Evolutionary conservation across 2,329 filamentous ascomycete genomes (phyloP), one percentile per base, ranked within the genome.

Genomic region (Penicillium sp.): DNA sequence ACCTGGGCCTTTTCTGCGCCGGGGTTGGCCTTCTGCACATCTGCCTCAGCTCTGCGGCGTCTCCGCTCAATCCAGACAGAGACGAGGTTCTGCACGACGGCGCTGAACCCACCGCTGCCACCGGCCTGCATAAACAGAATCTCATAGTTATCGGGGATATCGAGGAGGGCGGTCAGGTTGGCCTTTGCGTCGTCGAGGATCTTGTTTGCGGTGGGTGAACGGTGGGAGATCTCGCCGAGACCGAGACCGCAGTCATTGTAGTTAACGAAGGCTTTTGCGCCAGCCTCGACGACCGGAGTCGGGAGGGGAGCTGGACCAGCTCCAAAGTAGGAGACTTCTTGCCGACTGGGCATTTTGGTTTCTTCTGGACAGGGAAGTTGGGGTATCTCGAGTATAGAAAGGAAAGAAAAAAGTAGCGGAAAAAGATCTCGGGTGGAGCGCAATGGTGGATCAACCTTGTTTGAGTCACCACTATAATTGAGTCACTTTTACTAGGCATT

Each of bases 241-340:
- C 89, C 89, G 50, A 96, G 77, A 47, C 91, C 91, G 31, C 82
- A 87, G 66, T 80, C 76, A 38, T 91, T 76, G 74, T 82, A 95
- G 75, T 96, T 86, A 55, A 95, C 70, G 4, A 97, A 82, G 1
- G 87, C 86, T 64, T 81, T 68, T 1, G 89, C 82, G 41, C 88
- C 89, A 36, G 76, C 77, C 68, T 93, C 82, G 40, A 96, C 80
- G 18, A 96, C 87, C 3, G 80, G 72, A 10, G 87, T 94, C 20
- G 90, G 90, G 14, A 97, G 78, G 26, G 82, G 76, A n/a, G 91
- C 89, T 40, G 91, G 91, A 53, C 91, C 91, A 43, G 91, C 90
- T 51, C 90, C 89, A 60, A 95, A 95, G 72, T 94, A 93, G 56
- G 84, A 79, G 66, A 93, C 80, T 54, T 91, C 84, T 59, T 81